Base-by-base conservation (phyloP, 176 grass and related monocot genomes). In the Phoenix roebelenii region DNA sequence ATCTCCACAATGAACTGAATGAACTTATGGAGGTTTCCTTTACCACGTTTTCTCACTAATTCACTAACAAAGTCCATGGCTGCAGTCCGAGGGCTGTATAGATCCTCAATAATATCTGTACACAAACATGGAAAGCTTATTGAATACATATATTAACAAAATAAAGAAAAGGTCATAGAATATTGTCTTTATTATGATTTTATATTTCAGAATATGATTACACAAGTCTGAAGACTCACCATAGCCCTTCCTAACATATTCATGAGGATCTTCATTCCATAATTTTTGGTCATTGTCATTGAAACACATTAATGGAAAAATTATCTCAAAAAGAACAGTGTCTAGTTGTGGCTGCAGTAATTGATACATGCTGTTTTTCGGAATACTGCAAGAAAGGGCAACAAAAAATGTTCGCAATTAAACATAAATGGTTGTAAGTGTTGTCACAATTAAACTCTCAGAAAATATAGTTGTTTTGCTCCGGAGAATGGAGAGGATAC, bases 261-360 rank as follows among this genome's bases (percentile, higher is more conserved):
- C 92, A 70, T 96, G 92, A 85, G 92, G 92, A 65, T 96, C 92
- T 74, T 96, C 92, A 4, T 73, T 79, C 92, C 92, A 96, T 74
- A 96, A 79, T 57, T 74, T 87, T 68, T 88, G 80, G 65, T 96
- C 92, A n/a, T 85, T 87, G 55, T 96, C 87, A 60, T 83, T 96
- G 75, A 90, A 96, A 75, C 92, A 96, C 92, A 96, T 96, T 15
- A 96, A 79, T 74, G 87, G 92, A 61, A 96, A 96, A 58, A 88
- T 81, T 70, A 96, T 96, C 58, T 96, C 83, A 79, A 90, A 96
- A 70, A 96, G 55, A 79, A 96, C 61, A 50, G 80, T 76, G 66
- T 96, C 84, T 19, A 96, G 80, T 58, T 90, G 92, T 35, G 83
- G 78, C 32, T 90, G 87, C 83, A 96, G 85, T 74, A 96, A 72